Conservation (phyloP, 78 protist genomes). For the Goniomonas avonlea region DNA sequence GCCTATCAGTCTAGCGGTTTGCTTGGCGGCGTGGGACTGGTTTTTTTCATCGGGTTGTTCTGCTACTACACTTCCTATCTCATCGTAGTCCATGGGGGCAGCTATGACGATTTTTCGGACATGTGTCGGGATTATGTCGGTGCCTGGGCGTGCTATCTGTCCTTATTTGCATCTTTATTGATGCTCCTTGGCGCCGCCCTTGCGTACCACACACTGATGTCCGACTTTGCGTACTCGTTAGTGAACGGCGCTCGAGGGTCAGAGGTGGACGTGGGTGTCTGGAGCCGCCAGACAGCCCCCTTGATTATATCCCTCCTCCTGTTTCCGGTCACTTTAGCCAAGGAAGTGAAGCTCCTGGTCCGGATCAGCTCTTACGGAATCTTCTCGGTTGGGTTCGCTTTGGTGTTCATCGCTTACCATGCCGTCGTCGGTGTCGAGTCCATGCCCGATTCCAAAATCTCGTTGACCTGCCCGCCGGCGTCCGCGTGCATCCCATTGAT, state of each 20-base stretch:
- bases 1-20: background rate
- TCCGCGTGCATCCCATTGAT: too few relatives aligned
- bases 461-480: too few relatives aligned
- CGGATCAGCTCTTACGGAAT: conserved; percentile 1
- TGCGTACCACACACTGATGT: conserved; percentile 12
- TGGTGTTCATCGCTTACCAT: too few relatives aligned
- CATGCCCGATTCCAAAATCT: too few relatives aligned
- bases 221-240: background rate
- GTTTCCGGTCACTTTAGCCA: background rate
- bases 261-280: background rate
- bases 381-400: background rate
- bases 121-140: background rate
- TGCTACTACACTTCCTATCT: conserved; percentile 9
- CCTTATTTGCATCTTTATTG: background rate
- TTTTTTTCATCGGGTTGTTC: background rate
- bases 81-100: background rate
- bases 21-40: background rate
- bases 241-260: background rate
- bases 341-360: background rate
- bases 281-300: background rate
- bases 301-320: background rate
- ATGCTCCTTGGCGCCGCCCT: background rate
- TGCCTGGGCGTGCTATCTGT: background rate
- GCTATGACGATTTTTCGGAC: conserved; percentile 3
- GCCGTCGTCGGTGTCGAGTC: too few relatives aligned